Evolutionary conservation across 495 filamentous ascomycete species (phyloP), one percentile per base, ranked within the genome.

Genomic region (Aspergillus cristatus): DNA sequence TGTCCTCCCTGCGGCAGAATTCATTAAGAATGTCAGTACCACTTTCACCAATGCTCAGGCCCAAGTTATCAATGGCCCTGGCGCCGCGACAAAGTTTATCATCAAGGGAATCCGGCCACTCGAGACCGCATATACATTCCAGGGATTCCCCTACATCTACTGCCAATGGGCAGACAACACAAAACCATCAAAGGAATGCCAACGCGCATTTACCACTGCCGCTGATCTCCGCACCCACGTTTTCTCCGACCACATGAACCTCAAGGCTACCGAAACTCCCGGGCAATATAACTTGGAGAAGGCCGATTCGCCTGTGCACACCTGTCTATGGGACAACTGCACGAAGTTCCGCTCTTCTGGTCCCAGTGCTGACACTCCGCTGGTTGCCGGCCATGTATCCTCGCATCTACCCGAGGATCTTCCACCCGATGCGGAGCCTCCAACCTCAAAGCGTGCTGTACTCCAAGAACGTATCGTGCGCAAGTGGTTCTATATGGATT

Each of bases 21-120:
- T 97, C 56, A 99, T 99, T 52, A 83, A 89, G 42, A 96, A 96
- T 49, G 90, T 97, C 20, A 89, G 81, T 48, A 75, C 68, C 37
- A 88, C 71, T 39, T 97, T 77, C 68, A 69, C 64, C 11, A 81
- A 70, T 54, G 91, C 71, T 37, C 83, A 67, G 28, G 93, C 93
- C 0, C 88, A 96, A 58, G 87, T 98, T 26, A 71, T 86, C 14
- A 68, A 66, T 18, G 68, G 65, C 0, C 62, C 63, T 3, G 67
- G 57, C 31, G 54, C 59, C 5, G 80, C 84, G 38, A 67, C 62
- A 12, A 85, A 85, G 42, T 97, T 95, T 60, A 94, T 96, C 43
- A 97, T 99, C 55, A 83, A 83, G 48, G 91, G 90, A 3, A 94
- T 97, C 42, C 71, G 84, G 20, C 75, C 84, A 0, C 74, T 93